Conservation (phyloP, 176 grass and related monocot genomes). For the Miscanthus lutarioriparius region DNA sequence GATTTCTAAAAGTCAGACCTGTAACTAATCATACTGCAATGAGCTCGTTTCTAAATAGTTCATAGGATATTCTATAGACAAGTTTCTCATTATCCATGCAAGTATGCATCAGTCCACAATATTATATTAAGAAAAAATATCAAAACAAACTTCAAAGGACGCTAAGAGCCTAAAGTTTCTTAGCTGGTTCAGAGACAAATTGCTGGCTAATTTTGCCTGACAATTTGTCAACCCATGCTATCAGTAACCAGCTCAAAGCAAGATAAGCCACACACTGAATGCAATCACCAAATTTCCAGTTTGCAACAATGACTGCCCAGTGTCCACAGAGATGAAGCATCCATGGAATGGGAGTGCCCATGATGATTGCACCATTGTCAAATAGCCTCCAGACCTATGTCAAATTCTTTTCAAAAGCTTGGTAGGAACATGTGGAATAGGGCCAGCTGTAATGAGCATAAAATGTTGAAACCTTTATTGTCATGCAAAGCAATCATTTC, state of each 20-base stretch:
- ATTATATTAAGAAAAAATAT: not conserved
- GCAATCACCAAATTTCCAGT: constrained; percentile 8
- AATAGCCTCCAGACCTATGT: constrained; percentile 26
- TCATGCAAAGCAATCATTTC: constrained; percentile 37
- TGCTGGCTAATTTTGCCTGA: not conserved
- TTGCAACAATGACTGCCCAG: not conserved
- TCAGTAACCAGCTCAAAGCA: constrained; percentile 5
- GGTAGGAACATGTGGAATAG: constrained; percentile 38
- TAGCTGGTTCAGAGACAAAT: not conserved
- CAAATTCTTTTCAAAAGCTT: constrained; percentile 36
- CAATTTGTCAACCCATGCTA: constrained; percentile 18
- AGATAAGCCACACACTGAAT: not conserved
- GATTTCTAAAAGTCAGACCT: not conserved
- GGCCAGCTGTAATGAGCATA: constrained; percentile 46
- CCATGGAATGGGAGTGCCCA: constrained; percentile 16
- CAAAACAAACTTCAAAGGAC: not conserved
- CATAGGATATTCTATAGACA: not conserved
- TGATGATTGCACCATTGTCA: constrained; percentile 37
- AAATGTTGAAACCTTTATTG: constrained; percentile 26
- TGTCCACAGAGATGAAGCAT: constrained; percentile 25
- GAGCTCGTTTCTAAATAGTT: constrained; percentile 9
- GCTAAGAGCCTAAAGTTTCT: not conserved
- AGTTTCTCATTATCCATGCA: not conserved
- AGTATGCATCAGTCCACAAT: not conserved
- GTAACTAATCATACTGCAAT: not conserved